Percentiles rank a stretch among this genome's conserved stretches.
Evolutionary conservation across 495 filamentous ascomycete species (phyloP).

Genomic region (Hypoxylon fuscum): DNA sequence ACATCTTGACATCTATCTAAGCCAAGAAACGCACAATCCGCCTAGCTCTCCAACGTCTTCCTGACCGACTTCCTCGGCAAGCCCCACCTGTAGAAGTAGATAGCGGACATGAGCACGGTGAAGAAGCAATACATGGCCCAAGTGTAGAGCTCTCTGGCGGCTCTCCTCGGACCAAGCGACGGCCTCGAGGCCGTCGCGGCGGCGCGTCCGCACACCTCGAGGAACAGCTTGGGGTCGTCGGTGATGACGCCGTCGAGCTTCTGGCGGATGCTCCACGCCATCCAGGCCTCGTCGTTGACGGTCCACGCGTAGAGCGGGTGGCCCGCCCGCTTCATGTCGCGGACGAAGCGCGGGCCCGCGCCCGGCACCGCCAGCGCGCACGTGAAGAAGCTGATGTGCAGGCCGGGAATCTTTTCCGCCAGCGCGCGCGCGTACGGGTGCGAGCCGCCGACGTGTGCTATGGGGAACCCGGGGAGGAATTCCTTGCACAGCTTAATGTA

Average conservation of each 20-base stretch:
- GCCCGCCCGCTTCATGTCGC: conserved; percentile 60
- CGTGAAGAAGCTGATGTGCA: conserved; percentile 80
- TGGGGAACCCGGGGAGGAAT: conserved; percentile 72
- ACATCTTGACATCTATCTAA: too few relatives aligned
- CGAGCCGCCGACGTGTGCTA: conserved; percentile 78
- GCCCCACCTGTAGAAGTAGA: conserved; percentile 11
- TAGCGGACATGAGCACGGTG: neutral
- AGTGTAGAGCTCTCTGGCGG: neutral
- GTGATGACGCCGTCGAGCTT: conserved; percentile 54
- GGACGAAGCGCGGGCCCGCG: conserved; percentile 67
- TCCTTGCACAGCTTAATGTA: conserved; percentile 67
- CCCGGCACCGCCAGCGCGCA: conserved; percentile 68
- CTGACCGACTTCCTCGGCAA: conserved; percentile 20
- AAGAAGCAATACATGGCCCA: conserved; percentile 13
- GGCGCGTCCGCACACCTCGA: conserved; percentile 50
- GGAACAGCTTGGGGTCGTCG: conserved; percentile 62
- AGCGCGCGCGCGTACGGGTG: conserved; percentile 74
- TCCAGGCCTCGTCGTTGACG: conserved; percentile 75
- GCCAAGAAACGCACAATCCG: too few relatives aligned
- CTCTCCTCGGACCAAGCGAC: too few relatives aligned
- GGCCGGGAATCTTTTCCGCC: conserved; percentile 62
- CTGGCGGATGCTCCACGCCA: conserved; percentile 72
- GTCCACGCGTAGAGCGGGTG: conserved; percentile 82
- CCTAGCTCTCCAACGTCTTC: conserved; percentile 15
- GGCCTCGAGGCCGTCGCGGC: conserved; percentile 2